Conservation (phyloP, 352 stramenopile species). For the Globisporangium echinulatum region DNA sequence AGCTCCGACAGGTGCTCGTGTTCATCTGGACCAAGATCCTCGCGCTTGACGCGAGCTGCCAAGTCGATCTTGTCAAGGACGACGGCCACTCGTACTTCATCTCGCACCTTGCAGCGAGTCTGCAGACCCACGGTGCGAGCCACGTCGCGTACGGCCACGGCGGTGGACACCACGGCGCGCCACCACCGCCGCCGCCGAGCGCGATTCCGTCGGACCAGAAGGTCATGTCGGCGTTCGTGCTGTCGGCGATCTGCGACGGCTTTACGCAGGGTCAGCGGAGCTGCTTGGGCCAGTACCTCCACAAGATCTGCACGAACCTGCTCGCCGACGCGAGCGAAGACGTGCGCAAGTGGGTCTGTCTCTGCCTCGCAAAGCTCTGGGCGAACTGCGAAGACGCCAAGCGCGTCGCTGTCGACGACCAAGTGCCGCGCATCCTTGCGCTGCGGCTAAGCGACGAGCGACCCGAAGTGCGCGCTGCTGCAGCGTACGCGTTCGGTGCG, state of each 20-base stretch:
- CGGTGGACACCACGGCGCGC: constrained; percentile 4
- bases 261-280: constrained; percentile 90
- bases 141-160: constrained; percentile 7
- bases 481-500: constrained; percentile 90
- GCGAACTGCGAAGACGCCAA: constrained; percentile 91
- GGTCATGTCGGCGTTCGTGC: constrained; percentile 93
- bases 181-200: constrained; percentile 9
- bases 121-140: constrained; percentile 32
- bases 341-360: constrained; percentile 79
- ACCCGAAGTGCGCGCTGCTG: constrained; percentile 89
- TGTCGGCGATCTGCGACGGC: constrained; percentile 92
- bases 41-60: constrained; percentile 93
- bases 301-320: constrained; percentile 69
- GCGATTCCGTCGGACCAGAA: constrained; percentile 88
- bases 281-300: constrained; percentile 89
- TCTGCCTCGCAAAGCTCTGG: constrained; percentile 94
- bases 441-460: constrained; percentile 77
- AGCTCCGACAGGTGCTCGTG: constrained; percentile 95
- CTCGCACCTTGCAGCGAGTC: constrained; percentile 78
- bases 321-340: constrained; percentile 58
- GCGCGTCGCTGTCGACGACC: constrained; percentile 73
- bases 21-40: constrained; percentile 94
- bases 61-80: constrained; percentile 96
- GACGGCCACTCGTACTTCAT: constrained; percentile 95
- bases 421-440: constrained; percentile 82